Evolutionary conservation across 164 flowering plant genomes (phyloP).

Genomic region (Macadamia integrifolia): DNA sequence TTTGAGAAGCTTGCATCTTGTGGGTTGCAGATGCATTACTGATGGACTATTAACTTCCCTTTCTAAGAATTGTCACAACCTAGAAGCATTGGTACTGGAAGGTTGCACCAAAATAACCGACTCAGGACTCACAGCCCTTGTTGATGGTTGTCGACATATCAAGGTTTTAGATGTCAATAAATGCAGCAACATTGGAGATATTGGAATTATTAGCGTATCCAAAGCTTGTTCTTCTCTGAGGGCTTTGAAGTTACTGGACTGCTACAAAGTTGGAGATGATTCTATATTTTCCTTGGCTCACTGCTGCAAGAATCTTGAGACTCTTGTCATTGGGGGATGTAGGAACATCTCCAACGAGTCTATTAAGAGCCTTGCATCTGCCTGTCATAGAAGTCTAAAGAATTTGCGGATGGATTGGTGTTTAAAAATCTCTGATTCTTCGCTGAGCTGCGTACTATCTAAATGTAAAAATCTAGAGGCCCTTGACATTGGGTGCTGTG

Average conservation of each 20-base stretch:
- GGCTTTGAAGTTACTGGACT: conserved; percentile 70
- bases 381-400: conserved; percentile 53
- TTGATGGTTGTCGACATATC: conserved; percentile 53
- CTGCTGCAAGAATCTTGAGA: conserved; percentile 70
- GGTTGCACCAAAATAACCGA: conserved; percentile 73
- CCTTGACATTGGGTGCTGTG: conserved; percentile 81
- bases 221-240: conserved; percentile 58
- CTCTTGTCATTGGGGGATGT: conserved; percentile 81
- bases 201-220: conserved; percentile 53
- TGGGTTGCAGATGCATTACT: conserved; percentile 64
- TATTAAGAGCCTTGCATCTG: conserved; percentile 43
- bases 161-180: conserved; percentile 59
- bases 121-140: conserved; percentile 61
- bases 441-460: conserved; percentile 49
- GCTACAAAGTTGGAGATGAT: conserved; percentile 68
- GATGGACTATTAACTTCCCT: conserved; percentile 46
- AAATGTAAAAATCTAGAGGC: conserved; percentile 65
- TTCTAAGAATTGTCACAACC: conserved; percentile 52
- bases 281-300: conserved; percentile 54
- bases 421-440: conserved; percentile 59
- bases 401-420: conserved; percentile 90
- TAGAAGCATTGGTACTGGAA: conserved; percentile 62
- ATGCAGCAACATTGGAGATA: conserved; percentile 73
- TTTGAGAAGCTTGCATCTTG: conserved; percentile 56
- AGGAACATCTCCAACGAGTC: conserved; percentile 58